Evolutionary conservation across 2,329 filamentous ascomycete genomes (phyloP).

Genomic region (Fusarium sororula): DNA sequence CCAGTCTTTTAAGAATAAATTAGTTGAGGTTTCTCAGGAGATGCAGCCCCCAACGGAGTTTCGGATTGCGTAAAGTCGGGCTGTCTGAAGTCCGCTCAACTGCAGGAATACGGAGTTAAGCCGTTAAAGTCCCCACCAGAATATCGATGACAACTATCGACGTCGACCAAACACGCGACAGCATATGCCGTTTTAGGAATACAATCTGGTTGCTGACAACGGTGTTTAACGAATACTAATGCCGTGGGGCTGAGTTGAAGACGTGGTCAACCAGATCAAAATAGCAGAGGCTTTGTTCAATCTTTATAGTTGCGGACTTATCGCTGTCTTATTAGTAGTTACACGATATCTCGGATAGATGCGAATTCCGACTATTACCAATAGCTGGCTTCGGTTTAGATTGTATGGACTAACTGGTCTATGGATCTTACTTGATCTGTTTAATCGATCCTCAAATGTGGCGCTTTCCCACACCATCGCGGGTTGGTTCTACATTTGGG

Average conservation of each 20-base stretch:
- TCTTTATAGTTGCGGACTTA: conserved; percentile 31
- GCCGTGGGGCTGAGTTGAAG: conserved; percentile 15
- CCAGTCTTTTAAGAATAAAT: conserved; percentile 10
- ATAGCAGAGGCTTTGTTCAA: neutral
- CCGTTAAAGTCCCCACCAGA: conserved; percentile 21
- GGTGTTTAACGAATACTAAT: conserved; percentile 3
- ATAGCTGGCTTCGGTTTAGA: neutral
- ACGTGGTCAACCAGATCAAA: neutral
- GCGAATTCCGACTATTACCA: conserved; percentile 9
- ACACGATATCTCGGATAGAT: conserved; percentile 15
- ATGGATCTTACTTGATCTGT: conserved; percentile 6
- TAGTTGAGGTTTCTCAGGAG: conserved; percentile 36
- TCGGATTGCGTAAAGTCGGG: conserved; percentile 27
- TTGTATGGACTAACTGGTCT: neutral
- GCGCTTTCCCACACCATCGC: conserved; percentile 1
- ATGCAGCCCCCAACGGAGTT: conserved; percentile 34
- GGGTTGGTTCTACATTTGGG: neutral
- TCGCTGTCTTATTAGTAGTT: neutral
- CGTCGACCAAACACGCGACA: conserved; percentile 29
- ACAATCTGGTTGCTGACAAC: neutral
- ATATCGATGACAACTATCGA: conserved; percentile 6
- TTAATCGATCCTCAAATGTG: conserved; percentile 5
- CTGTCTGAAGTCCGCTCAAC: conserved; percentile 13
- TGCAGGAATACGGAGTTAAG: conserved; percentile 26
- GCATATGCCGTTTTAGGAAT: neutral